Evolutionary conservation across 352 stramenopile species (phyloP).

Genomic region (Thraustochytrium aureum): DNA sequence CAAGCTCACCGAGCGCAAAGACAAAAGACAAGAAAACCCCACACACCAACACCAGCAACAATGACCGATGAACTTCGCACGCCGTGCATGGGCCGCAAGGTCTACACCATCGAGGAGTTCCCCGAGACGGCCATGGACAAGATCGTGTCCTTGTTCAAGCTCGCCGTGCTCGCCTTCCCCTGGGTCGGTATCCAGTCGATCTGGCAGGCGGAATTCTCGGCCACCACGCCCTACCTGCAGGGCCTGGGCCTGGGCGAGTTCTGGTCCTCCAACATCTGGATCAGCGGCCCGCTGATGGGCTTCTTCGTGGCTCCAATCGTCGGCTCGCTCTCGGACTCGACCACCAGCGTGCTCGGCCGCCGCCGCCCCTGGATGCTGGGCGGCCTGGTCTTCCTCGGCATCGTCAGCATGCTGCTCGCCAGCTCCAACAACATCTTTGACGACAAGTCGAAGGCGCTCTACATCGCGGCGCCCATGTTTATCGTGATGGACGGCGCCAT

Average conservation of each 20-base stretch:
- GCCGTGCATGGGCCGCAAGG: not conserved
- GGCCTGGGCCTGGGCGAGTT: not conserved
- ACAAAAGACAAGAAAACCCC: no score
- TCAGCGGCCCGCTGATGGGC: constrained; percentile 2
- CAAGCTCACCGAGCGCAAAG: no score
- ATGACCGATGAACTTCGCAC: no score
- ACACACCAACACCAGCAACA: no score
- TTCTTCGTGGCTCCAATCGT: constrained; percentile 5
- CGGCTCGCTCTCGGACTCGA: not conserved
- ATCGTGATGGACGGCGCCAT: constrained; percentile 4
- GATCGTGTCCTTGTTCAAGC: not conserved
- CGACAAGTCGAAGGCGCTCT: not conserved
- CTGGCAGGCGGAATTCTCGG: not conserved
- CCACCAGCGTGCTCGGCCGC: not conserved
- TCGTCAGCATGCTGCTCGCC: constrained; percentile 3
- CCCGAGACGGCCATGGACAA: not conserved
- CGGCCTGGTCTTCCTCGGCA: constrained; percentile 1
- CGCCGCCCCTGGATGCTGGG: constrained; percentile 2
- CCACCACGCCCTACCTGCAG: not conserved
- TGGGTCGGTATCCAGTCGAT: constrained; percentile 16
- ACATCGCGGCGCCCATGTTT: not conserved
- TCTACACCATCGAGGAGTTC: not conserved
- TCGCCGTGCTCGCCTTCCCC: not conserved
- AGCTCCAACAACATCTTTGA: not conserved
- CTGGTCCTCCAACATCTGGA: not conserved